phyloP scores from a whole-genome alignment of 148 eudicot genomes.

The Cornus controversa region DNA sequence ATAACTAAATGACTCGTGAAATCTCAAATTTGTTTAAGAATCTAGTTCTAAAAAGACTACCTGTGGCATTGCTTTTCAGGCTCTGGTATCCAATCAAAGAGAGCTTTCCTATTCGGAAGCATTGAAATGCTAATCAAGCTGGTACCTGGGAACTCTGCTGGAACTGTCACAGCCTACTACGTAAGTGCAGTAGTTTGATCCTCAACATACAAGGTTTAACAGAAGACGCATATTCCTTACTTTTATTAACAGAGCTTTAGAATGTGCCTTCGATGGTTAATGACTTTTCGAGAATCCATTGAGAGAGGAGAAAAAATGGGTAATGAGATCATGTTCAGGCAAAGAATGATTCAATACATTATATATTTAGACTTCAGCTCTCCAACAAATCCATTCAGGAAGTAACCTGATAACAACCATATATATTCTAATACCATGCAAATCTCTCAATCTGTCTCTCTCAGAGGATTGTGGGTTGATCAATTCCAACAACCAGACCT shows the following conservation, averaged over 20 bases:
- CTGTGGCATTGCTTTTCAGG: conserved; percentile 33
- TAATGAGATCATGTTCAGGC: neutral
- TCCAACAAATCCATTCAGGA: neutral
- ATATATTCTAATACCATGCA: neutral
- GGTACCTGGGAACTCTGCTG: conserved; percentile 64
- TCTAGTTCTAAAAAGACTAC: neutral
- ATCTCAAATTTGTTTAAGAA: neutral
- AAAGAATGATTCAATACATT: neutral
- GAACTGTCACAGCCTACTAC: conserved; percentile 77
- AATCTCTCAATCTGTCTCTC: neutral
- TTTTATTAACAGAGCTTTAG: neutral
- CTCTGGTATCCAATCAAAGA: conserved; percentile 50
- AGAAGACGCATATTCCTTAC: neutral
- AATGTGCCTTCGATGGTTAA: neutral
- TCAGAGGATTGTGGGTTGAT: neutral
- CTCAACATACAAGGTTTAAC: neutral
- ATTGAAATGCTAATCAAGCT: conserved; percentile 55
- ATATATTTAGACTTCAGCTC: neutral
- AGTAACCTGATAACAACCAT: neutral
- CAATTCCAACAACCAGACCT: neutral
- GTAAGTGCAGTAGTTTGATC: conserved; percentile 37
- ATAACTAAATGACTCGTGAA: neutral
- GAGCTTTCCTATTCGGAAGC: conserved; percentile 61
- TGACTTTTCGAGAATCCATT: neutral
- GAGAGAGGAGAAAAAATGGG: neutral